These are phyloP conservation scores for Eutypella sp. DNA, from an alignment of 2,329 filamentous ascomycete species.

Conservation along the genomic window DNA sequence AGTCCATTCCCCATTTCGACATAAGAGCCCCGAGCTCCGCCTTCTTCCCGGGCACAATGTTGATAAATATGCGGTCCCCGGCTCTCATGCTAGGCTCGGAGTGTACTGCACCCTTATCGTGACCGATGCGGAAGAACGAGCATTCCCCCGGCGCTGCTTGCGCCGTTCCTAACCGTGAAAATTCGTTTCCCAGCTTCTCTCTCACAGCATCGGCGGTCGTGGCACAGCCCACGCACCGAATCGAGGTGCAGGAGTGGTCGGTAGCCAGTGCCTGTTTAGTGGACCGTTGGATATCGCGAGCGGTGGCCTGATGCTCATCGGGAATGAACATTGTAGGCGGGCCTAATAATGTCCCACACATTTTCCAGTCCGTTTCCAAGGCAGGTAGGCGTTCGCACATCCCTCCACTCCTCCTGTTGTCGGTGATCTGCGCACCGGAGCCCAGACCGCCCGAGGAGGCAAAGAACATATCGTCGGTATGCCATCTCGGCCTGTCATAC, in stretches of 20 bases:
- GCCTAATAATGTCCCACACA: slow-evolving; percentile 42
- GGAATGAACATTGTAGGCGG: slow-evolving; percentile 41
- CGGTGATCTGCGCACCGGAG: slow-evolving; percentile 7
- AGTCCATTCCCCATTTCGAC: slow-evolving; percentile 34
- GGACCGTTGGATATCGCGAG: slow-evolving; percentile 26
- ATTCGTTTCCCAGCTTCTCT: slow-evolving; percentile 22
- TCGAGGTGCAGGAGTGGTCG: slow-evolving; percentile 35
- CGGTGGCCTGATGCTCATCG: slow-evolving; percentile 20
- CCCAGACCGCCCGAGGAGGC: slow-evolving; percentile 8
- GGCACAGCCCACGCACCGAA: slow-evolving; percentile 40
- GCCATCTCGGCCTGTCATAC: slow-evolving; percentile 42
- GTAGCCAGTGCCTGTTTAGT: slow-evolving; percentile 23
- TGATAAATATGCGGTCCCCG: slow-evolving; percentile 30
- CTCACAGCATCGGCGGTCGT: slow-evolving; percentile 36
- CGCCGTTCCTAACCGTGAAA: slow-evolving; percentile 19
- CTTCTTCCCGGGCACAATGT: slow-evolving; percentile 31
- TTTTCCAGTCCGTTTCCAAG: slow-evolving; percentile 41
- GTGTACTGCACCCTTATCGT: slow-evolving; percentile 36
- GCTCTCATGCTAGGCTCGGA: slow-evolving; percentile 33
- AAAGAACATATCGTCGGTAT: slow-evolving; percentile 46
- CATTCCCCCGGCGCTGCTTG: slow-evolving; percentile 27
- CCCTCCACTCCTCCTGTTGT: background rate
- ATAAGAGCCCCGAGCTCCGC: slow-evolving; percentile 28
- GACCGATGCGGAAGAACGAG: slow-evolving; percentile 38
- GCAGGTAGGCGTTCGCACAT: slow-evolving; percentile 6